Base-by-base conservation (phyloP, 306 rosid genomes). In the Vigna angularis region DNA sequence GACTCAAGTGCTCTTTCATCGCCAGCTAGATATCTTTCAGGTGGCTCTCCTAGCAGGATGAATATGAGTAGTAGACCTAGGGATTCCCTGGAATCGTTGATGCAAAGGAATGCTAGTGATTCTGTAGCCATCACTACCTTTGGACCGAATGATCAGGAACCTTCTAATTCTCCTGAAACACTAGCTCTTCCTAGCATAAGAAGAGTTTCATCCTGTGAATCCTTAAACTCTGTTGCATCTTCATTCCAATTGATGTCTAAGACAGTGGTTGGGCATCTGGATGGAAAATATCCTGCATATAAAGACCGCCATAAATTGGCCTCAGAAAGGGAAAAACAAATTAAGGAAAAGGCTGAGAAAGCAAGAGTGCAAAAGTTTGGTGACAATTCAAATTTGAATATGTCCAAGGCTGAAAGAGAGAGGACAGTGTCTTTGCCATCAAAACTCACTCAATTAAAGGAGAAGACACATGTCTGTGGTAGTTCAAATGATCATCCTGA, bases 241-340 rank as follows among this genome's bases (percentile, higher is more conserved):
- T 93, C 97, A 38, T 93, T 93, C 89, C 94, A 89, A 34, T 74
- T 93, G 83, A 93, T 91, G 94, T 91, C 98, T 47, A 93, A 89
- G 84, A 91, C 97, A 52, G 89, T 91, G 73, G 91, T 79, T 17
- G 88, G 89, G 38, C 84, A 87, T 66, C 77, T 85, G 22, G 91
- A 88, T 64, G 94, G 91, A 89, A 89, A 89, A 81, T 93, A 91
- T 76, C 98, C 98, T 20, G 93, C 91, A 4, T 93, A 86, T 76
- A 93, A 89, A 79, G 94, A 93, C 64, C 86, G 94, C 55, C 96
- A 93, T 83, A 93, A 83, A 72, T 84, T 91, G 83, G 97, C 97
- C 45, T 84, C 91, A 28, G 94, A 83, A 84, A 84, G 98, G 85
- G 98, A 89, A 75, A 88, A 87, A 71, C 78, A 89, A 42, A 84